Base-by-base conservation (phyloP, 2,329 filamentous ascomycete genomes). In the Alternaria arborescens region DNA sequence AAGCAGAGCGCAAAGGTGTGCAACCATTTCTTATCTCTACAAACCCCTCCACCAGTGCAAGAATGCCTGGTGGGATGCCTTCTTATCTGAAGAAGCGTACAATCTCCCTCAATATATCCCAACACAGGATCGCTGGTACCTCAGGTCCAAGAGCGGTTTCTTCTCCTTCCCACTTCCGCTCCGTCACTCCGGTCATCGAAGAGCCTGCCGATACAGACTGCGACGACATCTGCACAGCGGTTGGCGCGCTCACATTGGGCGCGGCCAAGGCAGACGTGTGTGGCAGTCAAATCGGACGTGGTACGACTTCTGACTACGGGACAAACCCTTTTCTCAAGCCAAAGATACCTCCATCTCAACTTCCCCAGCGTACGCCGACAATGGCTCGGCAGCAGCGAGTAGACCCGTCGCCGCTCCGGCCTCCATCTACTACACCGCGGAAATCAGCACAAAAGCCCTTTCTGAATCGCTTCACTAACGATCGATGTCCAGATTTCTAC, bases 381-480 rank as follows among this genome's bases (percentile, higher is more conserved):
- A 73, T 71, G 48, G 56, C 53, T 47, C 65, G 65, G 56, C 60
- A 64, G 60, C 59, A 40, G 41, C 55, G 30, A 24, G 40, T 58
- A 34, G 30, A 59, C 20, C 66, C 52, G 18, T 65, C 60, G n/a
- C 62, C 64, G 8, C 52, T 32, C 55, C 61, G 69, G 46, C 65
- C 68, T 52, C 52, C 59, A 52, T 61, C 65, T 38, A 67, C 60
- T 32, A 68, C 69, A 26, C 64, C 67, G 40, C 67, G 62, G 61
- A 68, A 67, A 63, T 71, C 62, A 84, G 55, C 85, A 67, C 72
- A 64, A 85, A 51, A 86, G 66, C 77, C 76, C 14, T 94, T 85
- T 82, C 83, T 94, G 72, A 89, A 86, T 67, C 91, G 89, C 82
- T 82, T 89, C 83, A 92, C 93, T 88, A 90, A 92, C 85, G 81